Evolutionary conservation across 371 early-diverging fungal species (phyloP).

Genomic region (Massospora cicadina): DNA sequence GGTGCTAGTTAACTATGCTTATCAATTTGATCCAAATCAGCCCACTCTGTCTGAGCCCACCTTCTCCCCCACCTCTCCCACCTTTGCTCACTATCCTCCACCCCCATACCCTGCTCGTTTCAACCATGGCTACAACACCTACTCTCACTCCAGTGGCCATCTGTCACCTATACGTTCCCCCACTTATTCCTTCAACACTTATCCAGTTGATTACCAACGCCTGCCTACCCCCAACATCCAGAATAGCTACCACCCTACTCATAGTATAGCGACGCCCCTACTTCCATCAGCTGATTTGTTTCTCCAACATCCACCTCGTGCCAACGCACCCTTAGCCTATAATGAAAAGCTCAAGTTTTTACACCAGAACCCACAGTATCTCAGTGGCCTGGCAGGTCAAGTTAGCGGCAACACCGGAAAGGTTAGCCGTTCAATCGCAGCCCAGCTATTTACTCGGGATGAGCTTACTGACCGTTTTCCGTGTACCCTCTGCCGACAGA

Average conservation of each 20-base stretch:
- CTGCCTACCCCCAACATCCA: not conserved
- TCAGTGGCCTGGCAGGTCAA: not conserved
- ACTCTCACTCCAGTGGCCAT: not conserved
- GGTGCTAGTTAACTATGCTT: not conserved
- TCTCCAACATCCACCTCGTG: not conserved
- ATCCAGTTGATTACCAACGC: not conserved
- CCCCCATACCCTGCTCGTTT: not conserved
- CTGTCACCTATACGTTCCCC: not conserved
- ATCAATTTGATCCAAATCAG: not conserved
- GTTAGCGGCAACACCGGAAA: not conserved
- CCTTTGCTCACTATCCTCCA: not conserved
- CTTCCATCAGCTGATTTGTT: not conserved
- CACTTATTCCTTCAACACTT: not conserved
- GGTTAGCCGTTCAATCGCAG: not conserved
- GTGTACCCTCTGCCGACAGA: slow-evolving; percentile 4
- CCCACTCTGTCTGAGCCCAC: not conserved
- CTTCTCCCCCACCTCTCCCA: not conserved
- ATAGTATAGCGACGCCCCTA: too few species aligned
- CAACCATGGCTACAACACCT: not conserved
- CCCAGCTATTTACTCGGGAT: not conserved
- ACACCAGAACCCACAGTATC: not conserved
- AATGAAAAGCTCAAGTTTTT: not conserved
- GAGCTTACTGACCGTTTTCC: not conserved
- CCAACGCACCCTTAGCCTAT: not conserved
- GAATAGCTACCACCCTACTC: not conserved